phyloP scores from a whole-genome alignment of 495 filamentous ascomycete genomes.

The Choiromyces venosus region DNA sequence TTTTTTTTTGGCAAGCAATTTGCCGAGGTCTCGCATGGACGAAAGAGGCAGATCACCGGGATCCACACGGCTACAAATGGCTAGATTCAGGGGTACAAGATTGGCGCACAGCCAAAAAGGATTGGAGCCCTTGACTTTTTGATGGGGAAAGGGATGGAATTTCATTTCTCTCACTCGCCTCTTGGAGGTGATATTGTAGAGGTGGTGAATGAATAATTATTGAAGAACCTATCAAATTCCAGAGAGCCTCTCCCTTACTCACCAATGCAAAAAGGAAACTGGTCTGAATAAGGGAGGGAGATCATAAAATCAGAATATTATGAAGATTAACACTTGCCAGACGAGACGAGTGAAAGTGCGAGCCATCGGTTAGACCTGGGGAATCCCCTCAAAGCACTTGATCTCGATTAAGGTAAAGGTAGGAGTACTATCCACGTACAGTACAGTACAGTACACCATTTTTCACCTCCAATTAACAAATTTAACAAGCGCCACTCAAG shows the following conservation, averaged over 20 bases:
- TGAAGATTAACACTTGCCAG: neutral
- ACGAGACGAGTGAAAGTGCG: neutral
- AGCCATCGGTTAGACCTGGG: neutral
- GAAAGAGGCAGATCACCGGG: slow-evolving; percentile 1
- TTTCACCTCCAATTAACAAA: neutral
- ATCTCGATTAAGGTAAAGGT: neutral
- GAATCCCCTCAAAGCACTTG: neutral
- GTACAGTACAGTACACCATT: too few species aligned
- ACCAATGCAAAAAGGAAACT: neutral
- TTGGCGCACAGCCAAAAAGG: neutral
- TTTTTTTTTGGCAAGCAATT: slow-evolving; percentile 4
- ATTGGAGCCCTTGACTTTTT: neutral
- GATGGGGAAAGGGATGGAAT: neutral
- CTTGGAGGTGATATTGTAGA: neutral
- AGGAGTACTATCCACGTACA: neutral
- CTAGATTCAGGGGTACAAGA: slow-evolving; percentile 29
- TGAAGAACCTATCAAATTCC: neutral
- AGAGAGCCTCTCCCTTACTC: too few species aligned
- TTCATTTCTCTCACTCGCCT: neutral
- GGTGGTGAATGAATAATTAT: too few species aligned
- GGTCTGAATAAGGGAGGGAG: neutral
- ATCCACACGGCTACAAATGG: slow-evolving; percentile 10
- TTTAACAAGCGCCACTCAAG: neutral
- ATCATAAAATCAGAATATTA: neutral
- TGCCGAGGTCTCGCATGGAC: neutral